Evolutionary conservation across 2,329 filamentous ascomycete species (phyloP), one percentile per base, ranked within the genome.

Genomic region (Fusarium sp.): DNA sequence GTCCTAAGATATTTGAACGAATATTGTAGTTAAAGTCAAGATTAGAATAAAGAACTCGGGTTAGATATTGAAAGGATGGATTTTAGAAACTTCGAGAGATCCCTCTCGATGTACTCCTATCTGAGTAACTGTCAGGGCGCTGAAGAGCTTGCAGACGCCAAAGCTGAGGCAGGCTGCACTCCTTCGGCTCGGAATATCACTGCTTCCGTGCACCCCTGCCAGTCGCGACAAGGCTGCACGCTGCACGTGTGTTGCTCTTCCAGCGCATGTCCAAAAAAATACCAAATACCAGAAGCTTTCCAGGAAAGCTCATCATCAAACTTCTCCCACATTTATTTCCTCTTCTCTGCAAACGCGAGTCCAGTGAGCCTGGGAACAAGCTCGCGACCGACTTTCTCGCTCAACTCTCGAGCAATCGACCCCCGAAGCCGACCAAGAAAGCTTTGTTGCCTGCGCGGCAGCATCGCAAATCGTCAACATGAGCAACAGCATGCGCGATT

Each of bases 401-500:
- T 52, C 47, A 25, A 14, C 27, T 38, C 31, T 40, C 20, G 18
- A 59, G 68, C 56, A 65, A 65, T 70, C 65, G 66, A 76, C 54
- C 52, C 54, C 63, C 40, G 45, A 59, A 67, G 35, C 65, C 65
- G 47, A 65, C 69, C 66, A 74, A 64, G 57, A 59, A 74, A 70
- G 66, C 74, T 73, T 73, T 77, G 74, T 75, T 76, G 75, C 77
- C 73, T 77, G 69, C 67, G 69, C 72, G 75, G 70, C 73, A 78
- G 70, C 75, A 76, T 73, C 70, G 73, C 74, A 65, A 71, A 56
- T 66, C 71, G 79, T 76, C 82, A 89, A 80, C 18, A 92, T 92
- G 91, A 91, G 89, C 81, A 87, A 82, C 80, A 87, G 83, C 58
- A 91, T 94, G 89, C 90, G 89, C 82, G 91, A 95, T 81, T 87